Conservation (phyloP, 345 rosid genomes). For the Toxicodendron radicans region DNA sequence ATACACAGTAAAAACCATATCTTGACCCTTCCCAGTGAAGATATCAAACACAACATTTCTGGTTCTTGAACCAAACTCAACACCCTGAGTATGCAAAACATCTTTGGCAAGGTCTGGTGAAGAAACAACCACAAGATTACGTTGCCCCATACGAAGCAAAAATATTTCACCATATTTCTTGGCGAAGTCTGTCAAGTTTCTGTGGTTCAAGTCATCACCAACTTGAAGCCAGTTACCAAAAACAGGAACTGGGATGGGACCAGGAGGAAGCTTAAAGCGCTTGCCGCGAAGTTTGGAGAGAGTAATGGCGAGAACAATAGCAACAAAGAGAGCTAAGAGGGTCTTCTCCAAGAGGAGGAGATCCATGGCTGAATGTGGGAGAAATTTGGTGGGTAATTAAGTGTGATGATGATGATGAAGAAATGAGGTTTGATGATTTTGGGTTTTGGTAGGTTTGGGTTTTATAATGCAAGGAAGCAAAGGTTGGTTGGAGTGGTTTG, state of each 20-base stretch:
- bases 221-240: conserved; percentile 99
- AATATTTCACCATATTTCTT: conserved; percentile 67
- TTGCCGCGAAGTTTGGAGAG: conserved; percentile 84
- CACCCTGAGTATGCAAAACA: conserved; percentile 89
- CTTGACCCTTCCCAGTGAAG: conserved; percentile 97
- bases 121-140: conserved; percentile 89
- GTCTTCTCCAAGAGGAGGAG: conserved; percentile 77
- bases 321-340: conserved; percentile 68
- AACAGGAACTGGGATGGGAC: conserved; percentile 80
- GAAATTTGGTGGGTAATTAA: neutral
- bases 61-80: conserved; percentile 92
- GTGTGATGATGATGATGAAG: conserved; percentile 9
- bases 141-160: conserved; percentile 82
- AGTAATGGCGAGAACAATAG: conserved; percentile 60
- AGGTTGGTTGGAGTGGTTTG: neutral
- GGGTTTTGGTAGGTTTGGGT: neutral
- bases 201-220: conserved; percentile 96
- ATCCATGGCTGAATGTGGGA: conserved; percentile 51
- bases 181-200: conserved; percentile 75
- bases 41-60: conserved; percentile 95
- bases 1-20: conserved; percentile 98
- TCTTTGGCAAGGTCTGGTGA: conserved; percentile 87
- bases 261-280: conserved; percentile 85
- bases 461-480: neutral
- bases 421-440: neutral